A percentile compares a stretch with the other conserved stretches of the same genome.
Conservation (phyloP, 805 yeast genomes). For the Cyberlindnera lachancei region DNA sequence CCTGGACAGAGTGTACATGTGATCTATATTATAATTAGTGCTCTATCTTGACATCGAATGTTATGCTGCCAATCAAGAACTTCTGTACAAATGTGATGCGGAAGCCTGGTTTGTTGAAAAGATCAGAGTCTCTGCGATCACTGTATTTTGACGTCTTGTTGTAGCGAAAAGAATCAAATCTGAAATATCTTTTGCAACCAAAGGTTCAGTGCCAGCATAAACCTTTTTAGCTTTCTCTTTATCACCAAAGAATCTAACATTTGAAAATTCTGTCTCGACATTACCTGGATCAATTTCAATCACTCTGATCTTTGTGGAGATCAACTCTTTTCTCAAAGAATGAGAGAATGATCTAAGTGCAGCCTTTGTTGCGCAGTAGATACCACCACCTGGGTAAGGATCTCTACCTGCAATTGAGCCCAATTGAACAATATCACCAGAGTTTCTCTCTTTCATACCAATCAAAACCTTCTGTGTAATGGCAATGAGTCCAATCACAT, state of each 20-base stretch:
- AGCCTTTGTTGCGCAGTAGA: constrained; percentile 72
- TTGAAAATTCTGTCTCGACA: constrained; percentile 61
- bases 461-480: constrained; percentile 74
- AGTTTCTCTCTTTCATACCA: constrained; percentile 58
- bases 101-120: constrained; percentile 83
- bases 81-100: constrained; percentile 42
- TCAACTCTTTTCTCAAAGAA: constrained; percentile 65
- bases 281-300: constrained; percentile 64
- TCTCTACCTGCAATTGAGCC: constrained; percentile 83
- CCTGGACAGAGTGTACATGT: too few species aligned
- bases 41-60: too few species aligned
- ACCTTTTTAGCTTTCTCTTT: constrained; percentile 44
- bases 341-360: constrained; percentile 69
- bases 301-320: constrained; percentile 59
- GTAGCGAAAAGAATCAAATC: constrained; percentile 36
- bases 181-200: constrained; percentile 43
- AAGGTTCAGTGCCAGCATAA: constrained; percentile 49
- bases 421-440: constrained; percentile 66
- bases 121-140: constrained; percentile 68
- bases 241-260: constrained; percentile 55
- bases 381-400: constrained; percentile 73
- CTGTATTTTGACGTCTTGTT: constrained; percentile 52
- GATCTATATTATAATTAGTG: too few species aligned
- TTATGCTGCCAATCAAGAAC: too few species aligned
- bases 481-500: constrained; percentile 79